Evolutionary conservation across 2,329 filamentous ascomycete species (phyloP), one percentile per base, ranked within the genome.

Genomic region (Scorias spongiosa): DNA sequence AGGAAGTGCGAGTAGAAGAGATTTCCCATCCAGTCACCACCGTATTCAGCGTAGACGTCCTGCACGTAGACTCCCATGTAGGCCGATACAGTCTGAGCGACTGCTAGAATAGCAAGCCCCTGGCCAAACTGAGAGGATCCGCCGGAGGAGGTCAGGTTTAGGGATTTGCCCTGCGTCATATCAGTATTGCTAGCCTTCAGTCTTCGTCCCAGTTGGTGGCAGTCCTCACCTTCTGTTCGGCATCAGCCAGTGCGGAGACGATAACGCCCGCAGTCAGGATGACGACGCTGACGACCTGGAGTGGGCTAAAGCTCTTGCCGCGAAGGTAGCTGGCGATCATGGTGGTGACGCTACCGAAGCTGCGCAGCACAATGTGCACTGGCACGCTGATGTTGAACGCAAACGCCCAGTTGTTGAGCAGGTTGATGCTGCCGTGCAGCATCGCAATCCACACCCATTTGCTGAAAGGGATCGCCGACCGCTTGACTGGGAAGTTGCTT

Each of bases 371-470:
- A 55, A 98, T 98, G 59, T 98, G 91, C 41, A 98, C 79, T 1
- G 91, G 91, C 0, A 98, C 86, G 6, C 87, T 94, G 45, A 98
- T 96, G 54, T 87, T 80, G 66, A 95, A 98, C 49, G 86, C 88
- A 63, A 98, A 98, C 6, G 89, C 91, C 70, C 89, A 89, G 57
- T 98, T 98, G 66, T 98, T 98, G 58, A 98, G 67, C 46, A 96
- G 78, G 56, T 96, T 98, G 65, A 98, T 91, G 49, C 76, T 75
- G 61, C 93, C 91, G 65, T 96, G 96, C 53, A 95, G 75, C 3
- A 82, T 68, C 37, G 94, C 94, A 59, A 93, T 95, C 56, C 89
- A 70, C 41, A 84, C 59, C 88, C 91, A 96, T 59, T 85, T 82
- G 40, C 73, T 72, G 44, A 96, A 69, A 0, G 91, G 91, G 3